Percentiles rank a stretch among this genome's conserved stretches.
Conservation (phyloP, 2,329 filamentous ascomycete species). For the Bipolaris victoriae region DNA sequence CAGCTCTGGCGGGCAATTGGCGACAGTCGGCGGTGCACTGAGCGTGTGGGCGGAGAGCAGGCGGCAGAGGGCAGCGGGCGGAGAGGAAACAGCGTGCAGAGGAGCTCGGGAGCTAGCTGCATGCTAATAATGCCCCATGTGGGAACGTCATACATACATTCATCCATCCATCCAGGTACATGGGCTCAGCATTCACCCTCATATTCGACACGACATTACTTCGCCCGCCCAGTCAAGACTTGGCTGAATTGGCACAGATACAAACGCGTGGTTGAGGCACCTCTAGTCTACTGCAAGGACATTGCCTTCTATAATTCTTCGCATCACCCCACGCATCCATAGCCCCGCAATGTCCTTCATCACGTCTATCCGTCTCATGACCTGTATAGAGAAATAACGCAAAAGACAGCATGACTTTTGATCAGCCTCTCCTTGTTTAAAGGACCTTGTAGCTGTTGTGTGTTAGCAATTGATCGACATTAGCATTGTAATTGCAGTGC, state of each 20-base stretch:
- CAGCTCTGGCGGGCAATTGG: constrained; percentile 30
- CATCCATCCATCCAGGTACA: constrained; percentile 13
- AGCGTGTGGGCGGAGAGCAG: constrained; percentile 1
- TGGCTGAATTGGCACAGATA: not conserved
- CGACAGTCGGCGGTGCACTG: constrained; percentile 8
- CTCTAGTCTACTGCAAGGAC: not conserved
- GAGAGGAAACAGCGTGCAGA: not conserved
- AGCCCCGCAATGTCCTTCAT: not conserved
- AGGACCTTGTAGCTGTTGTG: constrained; percentile 37
- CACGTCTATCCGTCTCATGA: not conserved
- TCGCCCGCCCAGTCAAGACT: not conserved
- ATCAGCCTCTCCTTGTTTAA: constrained; percentile 4
- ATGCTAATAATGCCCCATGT: not conserved
- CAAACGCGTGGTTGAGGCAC: not conserved
- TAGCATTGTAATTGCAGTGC: not conserved
- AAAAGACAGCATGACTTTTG: not conserved
- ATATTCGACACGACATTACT: constrained; percentile 4
- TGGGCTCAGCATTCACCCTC: constrained; percentile 12
- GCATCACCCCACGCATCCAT: not conserved
- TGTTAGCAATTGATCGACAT: constrained; percentile 24
- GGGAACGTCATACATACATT: constrained; percentile 14
- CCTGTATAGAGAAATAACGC: not conserved
- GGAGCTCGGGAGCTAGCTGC: constrained; percentile 17
- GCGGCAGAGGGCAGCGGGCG: not conserved
- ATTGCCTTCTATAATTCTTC: not conserved